Conservation (phyloP, 1,284 basidiomycete genomes). For the Cerrena zonata region DNA sequence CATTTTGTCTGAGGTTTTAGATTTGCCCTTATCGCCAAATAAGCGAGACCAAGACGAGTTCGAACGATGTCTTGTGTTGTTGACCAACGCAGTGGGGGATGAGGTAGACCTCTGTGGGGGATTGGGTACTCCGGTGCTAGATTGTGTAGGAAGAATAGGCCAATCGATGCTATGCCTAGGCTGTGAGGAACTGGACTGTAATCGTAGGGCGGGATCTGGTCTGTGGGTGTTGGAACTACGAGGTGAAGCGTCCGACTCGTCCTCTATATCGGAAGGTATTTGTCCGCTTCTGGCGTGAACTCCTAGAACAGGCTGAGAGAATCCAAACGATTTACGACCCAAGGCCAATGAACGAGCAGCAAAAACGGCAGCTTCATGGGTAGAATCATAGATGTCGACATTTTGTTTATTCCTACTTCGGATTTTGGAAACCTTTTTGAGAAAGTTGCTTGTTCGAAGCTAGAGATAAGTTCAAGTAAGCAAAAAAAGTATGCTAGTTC, state of each 20-base stretch:
- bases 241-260: slow-evolving; percentile 1
- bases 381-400: background rate
- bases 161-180: background rate
- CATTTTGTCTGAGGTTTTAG: background rate
- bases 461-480: slow-evolving; percentile 10
- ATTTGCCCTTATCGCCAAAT: background rate
- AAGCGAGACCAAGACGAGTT: background rate
- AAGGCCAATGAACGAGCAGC: slow-evolving; percentile 2
- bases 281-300: background rate
- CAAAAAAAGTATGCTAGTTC: too few relatives aligned
- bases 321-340: slow-evolving; percentile 7
- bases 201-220: background rate
- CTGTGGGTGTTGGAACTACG: background rate
- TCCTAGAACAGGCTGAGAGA: slow-evolving; percentile 5
- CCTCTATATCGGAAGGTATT: slow-evolving; percentile 2
- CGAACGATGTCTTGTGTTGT: background rate
- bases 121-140: background rate
- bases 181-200: background rate
- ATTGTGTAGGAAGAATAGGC: background rate
- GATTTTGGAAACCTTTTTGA: slow-evolving; percentile 22
- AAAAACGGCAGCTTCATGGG: slow-evolving; percentile 5
- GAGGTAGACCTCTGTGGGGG: background rate
- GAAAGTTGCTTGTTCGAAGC: slow-evolving; percentile 21
- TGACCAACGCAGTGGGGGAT: background rate
- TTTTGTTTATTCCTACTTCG: slow-evolving; percentile 16